A percentile compares a stretch with the other conserved stretches of the same genome.
Conservation (phyloP, 148 eudicot genomes). For the Limonium bicolor region DNA sequence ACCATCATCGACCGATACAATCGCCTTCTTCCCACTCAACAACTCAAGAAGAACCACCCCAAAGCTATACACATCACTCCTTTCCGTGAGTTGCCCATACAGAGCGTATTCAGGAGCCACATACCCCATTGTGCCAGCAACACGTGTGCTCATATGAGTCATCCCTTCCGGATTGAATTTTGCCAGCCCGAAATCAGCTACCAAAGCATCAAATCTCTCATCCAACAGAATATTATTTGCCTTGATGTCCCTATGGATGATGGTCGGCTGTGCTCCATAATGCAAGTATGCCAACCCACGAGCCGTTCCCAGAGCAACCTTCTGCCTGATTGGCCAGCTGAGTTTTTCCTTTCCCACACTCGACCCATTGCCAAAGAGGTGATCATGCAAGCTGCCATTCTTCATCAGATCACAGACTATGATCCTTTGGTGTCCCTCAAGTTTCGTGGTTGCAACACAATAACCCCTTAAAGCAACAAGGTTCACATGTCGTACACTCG, state of each 20-base stretch:
- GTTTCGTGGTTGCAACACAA: slow-evolving; percentile 59
- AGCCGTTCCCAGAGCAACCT: slow-evolving; percentile 69
- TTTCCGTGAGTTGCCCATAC: slow-evolving; percentile 78
- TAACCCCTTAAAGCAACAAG: slow-evolving; percentile 75
- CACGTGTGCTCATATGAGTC: slow-evolving; percentile 80
- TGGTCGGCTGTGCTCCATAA: slow-evolving; percentile 57
- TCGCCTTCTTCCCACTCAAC: slow-evolving; percentile 75
- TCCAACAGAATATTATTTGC: slow-evolving; percentile 74
- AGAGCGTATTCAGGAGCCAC: slow-evolving; percentile 86
- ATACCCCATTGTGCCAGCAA: slow-evolving; percentile 91
- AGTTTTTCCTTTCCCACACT: slow-evolving; percentile 14
- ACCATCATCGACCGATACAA: slow-evolving; percentile 31
- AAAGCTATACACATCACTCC: slow-evolving; percentile 82
- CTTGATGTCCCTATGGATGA: slow-evolving; percentile 76
- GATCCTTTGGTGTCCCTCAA: slow-evolving; percentile 78
- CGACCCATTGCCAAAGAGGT: slow-evolving; percentile 25
- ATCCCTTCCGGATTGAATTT: slow-evolving; percentile 76
- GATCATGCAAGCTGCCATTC: slow-evolving; percentile 81
- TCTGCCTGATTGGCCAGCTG: slow-evolving; percentile 64
- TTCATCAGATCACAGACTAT: slow-evolving; percentile 79
- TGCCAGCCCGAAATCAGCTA: slow-evolving; percentile 79
- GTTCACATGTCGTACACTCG: slow-evolving; percentile 87
- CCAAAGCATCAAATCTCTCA: slow-evolving; percentile 60
- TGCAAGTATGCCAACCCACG: slow-evolving; percentile 76
- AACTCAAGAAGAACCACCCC: slow-evolving; percentile 80